A percentile compares a stretch with the other conserved stretches of the same genome.
Conservation (phyloP, 2,329 filamentous ascomycete genomes). For the Juglanconis oblonga region DNA sequence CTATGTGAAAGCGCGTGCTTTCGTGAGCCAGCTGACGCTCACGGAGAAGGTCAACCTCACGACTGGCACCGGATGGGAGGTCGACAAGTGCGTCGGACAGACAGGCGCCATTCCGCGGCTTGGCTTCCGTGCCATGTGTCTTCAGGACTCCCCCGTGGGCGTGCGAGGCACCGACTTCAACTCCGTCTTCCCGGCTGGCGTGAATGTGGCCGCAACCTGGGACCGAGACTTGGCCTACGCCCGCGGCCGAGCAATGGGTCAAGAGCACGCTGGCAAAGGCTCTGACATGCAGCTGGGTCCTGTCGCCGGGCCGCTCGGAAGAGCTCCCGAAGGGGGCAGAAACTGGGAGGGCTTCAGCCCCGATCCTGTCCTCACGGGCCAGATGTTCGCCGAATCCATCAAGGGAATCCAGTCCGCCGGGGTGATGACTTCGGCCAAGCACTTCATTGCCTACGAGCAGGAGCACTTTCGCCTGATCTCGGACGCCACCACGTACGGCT, state of each 20-base stretch:
- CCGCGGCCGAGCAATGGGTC: slow-evolving; percentile 67
- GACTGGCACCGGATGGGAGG: slow-evolving; percentile 61
- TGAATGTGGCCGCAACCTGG: slow-evolving; percentile 72
- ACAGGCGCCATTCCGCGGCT: slow-evolving; percentile 50
- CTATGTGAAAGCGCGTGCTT: slow-evolving; percentile 61
- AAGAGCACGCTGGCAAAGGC: slow-evolving; percentile 70
- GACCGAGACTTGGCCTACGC: slow-evolving; percentile 63
- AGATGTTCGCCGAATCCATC: slow-evolving; percentile 62
- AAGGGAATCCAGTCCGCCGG: slow-evolving; percentile 60
- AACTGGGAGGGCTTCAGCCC: slow-evolving; percentile 60
- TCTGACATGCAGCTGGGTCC: slow-evolving; percentile 69
- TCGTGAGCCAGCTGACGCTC: slow-evolving; percentile 66
- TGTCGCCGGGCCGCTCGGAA: slow-evolving; percentile 59
- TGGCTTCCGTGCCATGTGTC: slow-evolving; percentile 58
- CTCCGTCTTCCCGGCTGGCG: slow-evolving; percentile 68
- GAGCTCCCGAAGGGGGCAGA: slow-evolving; percentile 60
- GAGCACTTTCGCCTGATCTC: slow-evolving; percentile 26
- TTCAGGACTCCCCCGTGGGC: slow-evolving; percentile 71
- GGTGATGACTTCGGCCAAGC: slow-evolving; percentile 37
- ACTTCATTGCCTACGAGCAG: slow-evolving; percentile 31
- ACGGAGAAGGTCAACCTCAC: slow-evolving; percentile 75
- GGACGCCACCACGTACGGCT: background rate
- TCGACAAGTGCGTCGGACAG: slow-evolving; percentile 24
- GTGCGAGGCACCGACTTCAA: slow-evolving; percentile 63
- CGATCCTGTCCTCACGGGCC: slow-evolving; percentile 66